These are phyloP conservation scores for Plasmodium cynomolgi DNA, from an alignment of 169 alveolate genomes.

Conservation along the genomic window DNA sequence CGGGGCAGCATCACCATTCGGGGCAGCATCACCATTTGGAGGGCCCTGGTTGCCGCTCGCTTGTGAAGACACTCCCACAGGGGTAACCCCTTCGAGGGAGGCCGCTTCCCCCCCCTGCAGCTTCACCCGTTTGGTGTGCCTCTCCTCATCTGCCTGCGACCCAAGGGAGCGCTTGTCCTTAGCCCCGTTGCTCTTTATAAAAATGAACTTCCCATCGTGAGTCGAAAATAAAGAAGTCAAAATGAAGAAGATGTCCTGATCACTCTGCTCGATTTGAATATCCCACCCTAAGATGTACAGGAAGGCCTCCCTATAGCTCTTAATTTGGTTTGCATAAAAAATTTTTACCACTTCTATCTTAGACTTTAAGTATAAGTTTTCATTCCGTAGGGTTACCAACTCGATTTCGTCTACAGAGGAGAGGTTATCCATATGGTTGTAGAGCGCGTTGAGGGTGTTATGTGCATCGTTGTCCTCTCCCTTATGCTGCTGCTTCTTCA, in stretches of 20 bases:
- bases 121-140: background rate
- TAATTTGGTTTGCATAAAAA: conserved; percentile 66
- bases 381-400: conserved; percentile 27
- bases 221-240: conserved; percentile 67
- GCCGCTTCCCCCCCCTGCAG: background rate
- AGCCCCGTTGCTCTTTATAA: conserved; percentile 25
- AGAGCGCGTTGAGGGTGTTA: conserved; percentile 9
- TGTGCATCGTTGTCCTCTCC: background rate
- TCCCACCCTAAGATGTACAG: conserved; percentile 72
- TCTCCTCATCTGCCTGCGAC: background rate
- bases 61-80: background rate
- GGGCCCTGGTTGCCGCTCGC: background rate
- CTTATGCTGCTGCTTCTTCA: background rate
- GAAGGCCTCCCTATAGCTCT: conserved; percentile 66
- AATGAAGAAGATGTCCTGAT: conserved; percentile 68
- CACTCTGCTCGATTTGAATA: conserved; percentile 52
- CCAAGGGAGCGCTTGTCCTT: conserved; percentile 32
- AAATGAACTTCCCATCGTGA: conserved; percentile 70
- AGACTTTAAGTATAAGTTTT: conserved; percentile 50
- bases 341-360: conserved; percentile 61
- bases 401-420: conserved; percentile 32
- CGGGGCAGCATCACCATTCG: background rate
- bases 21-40: background rate
- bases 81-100: background rate
- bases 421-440: conserved; percentile 17